Conservation (phyloP, 2,329 filamentous ascomycete genomes). For the Epicoccum nigrum region DNA sequence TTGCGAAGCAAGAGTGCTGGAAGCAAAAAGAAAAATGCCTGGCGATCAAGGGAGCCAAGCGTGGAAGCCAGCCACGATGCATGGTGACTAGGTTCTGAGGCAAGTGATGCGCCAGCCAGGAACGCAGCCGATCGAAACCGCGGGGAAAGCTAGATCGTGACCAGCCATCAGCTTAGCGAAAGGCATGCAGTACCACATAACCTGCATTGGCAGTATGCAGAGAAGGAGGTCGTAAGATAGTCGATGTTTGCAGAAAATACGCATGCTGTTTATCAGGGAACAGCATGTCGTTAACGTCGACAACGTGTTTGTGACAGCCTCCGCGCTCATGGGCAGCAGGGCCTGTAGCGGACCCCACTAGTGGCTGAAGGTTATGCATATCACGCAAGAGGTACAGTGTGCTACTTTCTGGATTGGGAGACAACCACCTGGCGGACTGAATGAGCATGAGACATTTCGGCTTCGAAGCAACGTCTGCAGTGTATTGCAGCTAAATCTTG, state of each 20-base stretch:
- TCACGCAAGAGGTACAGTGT: not conserved
- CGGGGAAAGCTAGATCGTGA: constrained; percentile 11
- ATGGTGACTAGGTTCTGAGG: not conserved
- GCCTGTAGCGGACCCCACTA: constrained; percentile 12
- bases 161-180: constrained; percentile 5
- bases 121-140: constrained; percentile 8
- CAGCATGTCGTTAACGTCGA: not conserved
- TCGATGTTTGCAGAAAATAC: no score
- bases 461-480: not conserved
- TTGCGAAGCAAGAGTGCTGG: not conserved
- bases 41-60: not conserved
- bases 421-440: no score
- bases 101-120: constrained; percentile 7
- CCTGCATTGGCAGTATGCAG: no score
- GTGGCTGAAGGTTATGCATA: constrained; percentile 6
- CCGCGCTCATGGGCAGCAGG: constrained; percentile 13
- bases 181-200: constrained; percentile 4
- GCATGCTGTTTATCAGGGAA: no score
- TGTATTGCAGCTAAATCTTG: not conserved
- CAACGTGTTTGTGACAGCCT: constrained; percentile 13
- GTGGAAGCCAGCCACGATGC: not conserved
- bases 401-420: no score
- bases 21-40: not conserved
- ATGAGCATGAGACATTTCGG: not conserved
- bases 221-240: not conserved